Percentiles rank a stretch among this genome's conserved stretches.
Conservation (phyloP, 1,139 yeast species). For the Candida buenavistaensis region DNA sequence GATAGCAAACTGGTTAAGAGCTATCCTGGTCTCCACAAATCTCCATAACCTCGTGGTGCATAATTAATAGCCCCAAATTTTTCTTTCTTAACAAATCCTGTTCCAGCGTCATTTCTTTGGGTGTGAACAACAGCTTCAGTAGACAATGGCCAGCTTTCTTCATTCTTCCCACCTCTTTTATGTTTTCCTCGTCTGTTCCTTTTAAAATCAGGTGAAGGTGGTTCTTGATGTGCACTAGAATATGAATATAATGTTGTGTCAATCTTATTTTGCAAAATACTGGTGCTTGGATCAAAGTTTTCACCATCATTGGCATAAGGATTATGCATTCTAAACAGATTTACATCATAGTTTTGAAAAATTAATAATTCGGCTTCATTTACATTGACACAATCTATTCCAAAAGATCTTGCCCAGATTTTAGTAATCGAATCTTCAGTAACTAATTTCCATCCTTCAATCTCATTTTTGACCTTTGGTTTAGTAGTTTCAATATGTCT, state of each 20-base stretch:
- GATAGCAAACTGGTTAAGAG: neutral
- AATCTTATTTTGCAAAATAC: constrained; percentile 36
- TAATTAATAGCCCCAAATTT: constrained; percentile 46
- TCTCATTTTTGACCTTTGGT: constrained; percentile 10
- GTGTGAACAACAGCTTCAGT: constrained; percentile 21
- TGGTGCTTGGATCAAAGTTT: constrained; percentile 24
- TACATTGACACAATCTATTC: constrained; percentile 50
- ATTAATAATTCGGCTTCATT: constrained; percentile 52
- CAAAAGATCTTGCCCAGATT: constrained; percentile 58
- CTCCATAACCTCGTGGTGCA: constrained; percentile 57
- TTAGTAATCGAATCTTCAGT: constrained; percentile 55
- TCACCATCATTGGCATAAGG: constrained; percentile 30
- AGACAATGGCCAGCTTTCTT: constrained; percentile 6
- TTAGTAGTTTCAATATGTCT: constrained; percentile 31
- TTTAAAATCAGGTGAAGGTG: constrained; percentile 7
- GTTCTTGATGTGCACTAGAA: constrained; percentile 10
- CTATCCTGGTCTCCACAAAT: constrained; percentile 47
- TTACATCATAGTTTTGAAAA: constrained; percentile 39
- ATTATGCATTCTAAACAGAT: constrained; percentile 22
- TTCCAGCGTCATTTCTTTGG: constrained; percentile 16
- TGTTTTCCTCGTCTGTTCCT: constrained; percentile 8
- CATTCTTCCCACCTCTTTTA: constrained; percentile 8
- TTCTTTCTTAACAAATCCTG: constrained; percentile 33
- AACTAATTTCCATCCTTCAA: constrained; percentile 49
- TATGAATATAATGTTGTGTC: constrained; percentile 40